A percentile compares a stretch with the other conserved stretches of the same genome.
phyloP scores from a whole-genome alignment of 108 stramenopile species.

The Cyclotella baltica region DNA sequence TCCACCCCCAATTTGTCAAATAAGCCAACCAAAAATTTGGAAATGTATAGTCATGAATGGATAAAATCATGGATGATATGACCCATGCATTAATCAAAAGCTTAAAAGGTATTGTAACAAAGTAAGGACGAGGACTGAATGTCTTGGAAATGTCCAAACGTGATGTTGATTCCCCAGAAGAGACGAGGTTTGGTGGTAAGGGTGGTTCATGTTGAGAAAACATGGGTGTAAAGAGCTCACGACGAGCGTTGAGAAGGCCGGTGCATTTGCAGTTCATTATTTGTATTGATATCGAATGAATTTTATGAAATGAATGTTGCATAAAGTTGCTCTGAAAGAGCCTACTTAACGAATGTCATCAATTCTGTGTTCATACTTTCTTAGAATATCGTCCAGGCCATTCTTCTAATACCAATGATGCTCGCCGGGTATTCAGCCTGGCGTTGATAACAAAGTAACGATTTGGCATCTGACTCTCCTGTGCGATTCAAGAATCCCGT shows the following conservation, averaged over 20 bases:
- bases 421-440: too few species aligned
- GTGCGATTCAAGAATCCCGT: too few species aligned
- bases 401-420: too few species aligned
- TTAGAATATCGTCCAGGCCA: too few species aligned
- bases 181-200: not conserved
- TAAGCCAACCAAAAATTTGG: constrained; percentile 27
- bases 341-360: too few species aligned
- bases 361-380: too few species aligned
- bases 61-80: constrained; percentile 1
- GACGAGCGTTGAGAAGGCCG: not conserved
- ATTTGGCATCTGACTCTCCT: too few species aligned
- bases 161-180: not conserved
- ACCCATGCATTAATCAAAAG: constrained; percentile 14
- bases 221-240: not conserved
- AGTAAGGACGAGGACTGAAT: not conserved
- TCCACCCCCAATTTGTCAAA: constrained; percentile 16
- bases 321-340: not conserved
- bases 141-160: not conserved
- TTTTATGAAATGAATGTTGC: not conserved
- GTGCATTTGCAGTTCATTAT: not conserved
- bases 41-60: constrained; percentile 1
- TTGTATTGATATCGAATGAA: not conserved
- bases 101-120: not conserved
- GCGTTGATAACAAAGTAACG: too few species aligned
- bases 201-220: not conserved